These are phyloP conservation scores for Stentor roeselii DNA, from an alignment of 73 alveolate genomes.

Conservation along the genomic window DNA sequence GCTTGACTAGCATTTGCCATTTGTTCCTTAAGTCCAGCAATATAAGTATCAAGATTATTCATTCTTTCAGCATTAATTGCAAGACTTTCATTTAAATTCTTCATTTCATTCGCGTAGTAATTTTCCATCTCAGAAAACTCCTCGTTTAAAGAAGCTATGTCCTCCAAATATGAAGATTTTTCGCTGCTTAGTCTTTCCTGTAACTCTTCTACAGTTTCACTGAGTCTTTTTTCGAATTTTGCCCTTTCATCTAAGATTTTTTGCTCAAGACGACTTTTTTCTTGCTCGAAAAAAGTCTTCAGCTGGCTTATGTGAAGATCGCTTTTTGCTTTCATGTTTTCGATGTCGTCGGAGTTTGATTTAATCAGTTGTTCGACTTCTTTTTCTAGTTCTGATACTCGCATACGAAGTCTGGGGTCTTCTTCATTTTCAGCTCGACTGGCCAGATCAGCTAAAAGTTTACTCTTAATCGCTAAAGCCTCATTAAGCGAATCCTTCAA, in stretches of 20 bases:
- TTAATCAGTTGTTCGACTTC: slow-evolving; percentile 14
- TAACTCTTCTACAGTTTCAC: slow-evolving; percentile 42
- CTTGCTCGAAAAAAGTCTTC: slow-evolving; percentile 67
- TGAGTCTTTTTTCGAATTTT: neutral
- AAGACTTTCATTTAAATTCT: neutral
- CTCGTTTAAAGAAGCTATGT: neutral
- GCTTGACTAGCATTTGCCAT: neutral
- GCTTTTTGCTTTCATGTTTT: neutral
- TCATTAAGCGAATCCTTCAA: neutral
- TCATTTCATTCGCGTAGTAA: neutral
- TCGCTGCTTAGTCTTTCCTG: slow-evolving; percentile 47
- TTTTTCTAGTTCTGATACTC: slow-evolving; percentile 46
- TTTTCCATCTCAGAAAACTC: neutral
- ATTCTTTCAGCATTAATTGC: neutral
- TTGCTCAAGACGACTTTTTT: slow-evolving; percentile 70
- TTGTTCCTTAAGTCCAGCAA: neutral
- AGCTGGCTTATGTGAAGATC: slow-evolving; percentile 65
- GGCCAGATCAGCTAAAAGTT: neutral
- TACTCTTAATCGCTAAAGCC: neutral
- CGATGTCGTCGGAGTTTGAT: neutral
- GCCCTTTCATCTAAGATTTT: slow-evolving; percentile 66
- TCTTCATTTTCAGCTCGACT: neutral
- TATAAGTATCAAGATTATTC: neutral
- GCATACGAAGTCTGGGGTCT: slow-evolving; percentile 45
- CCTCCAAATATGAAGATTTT: slow-evolving; percentile 36